These are phyloP conservation scores for Cicer bijugum DNA, from an alignment of 306 rosid species.

Conservation along the genomic window DNA sequence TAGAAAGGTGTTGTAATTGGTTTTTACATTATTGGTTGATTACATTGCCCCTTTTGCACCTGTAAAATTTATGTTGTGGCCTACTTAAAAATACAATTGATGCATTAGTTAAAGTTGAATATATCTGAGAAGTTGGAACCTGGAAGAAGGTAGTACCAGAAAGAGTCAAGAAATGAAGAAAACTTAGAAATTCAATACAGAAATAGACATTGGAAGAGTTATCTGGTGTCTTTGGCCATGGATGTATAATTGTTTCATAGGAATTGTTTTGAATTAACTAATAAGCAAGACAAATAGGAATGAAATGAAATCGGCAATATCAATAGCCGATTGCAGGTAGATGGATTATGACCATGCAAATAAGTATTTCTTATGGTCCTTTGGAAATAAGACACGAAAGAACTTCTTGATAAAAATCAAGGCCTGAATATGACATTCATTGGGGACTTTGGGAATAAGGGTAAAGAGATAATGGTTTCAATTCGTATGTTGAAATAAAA, in stretches of 20 bases:
- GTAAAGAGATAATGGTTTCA: neutral
- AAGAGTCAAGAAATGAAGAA: slow-evolving; percentile 7
- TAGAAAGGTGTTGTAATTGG: neutral
- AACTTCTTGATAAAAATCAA: neutral
- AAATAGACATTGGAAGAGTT: slow-evolving; percentile 23
- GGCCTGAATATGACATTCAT: neutral
- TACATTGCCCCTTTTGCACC: neutral
- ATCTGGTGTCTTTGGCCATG: neutral
- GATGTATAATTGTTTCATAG: neutral
- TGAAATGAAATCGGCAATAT: too few relatives aligned
- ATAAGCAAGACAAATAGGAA: neutral
- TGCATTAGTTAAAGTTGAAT: neutral
- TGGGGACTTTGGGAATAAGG: neutral
- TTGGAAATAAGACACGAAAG: neutral
- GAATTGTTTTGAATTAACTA: slow-evolving; percentile 22
- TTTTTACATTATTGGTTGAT: slow-evolving; percentile 12
- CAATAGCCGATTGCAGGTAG: neutral
- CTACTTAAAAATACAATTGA: neutral
- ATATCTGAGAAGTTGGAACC: neutral
- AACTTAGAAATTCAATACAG: neutral
- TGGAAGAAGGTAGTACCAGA: neutral
- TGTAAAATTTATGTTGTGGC: neutral
- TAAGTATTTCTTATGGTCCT: neutral
- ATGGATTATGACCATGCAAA: neutral
- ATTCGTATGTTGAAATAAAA: neutral